Conservation (phyloP, 208 protist genomes). For the Phytomonas francai region DNA sequence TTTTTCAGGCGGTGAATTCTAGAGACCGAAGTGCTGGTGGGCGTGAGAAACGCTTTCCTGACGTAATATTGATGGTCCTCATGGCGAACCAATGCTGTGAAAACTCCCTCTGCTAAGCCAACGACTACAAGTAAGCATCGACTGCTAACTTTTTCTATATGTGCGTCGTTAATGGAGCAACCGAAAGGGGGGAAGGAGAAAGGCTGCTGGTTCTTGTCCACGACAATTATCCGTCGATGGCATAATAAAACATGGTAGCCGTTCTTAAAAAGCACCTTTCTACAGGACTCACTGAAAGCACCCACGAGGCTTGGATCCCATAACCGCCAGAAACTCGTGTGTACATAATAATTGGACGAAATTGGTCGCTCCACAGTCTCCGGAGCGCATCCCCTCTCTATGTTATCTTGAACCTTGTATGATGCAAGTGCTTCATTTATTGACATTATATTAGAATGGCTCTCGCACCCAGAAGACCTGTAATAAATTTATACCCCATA, state of each 20-base stretch:
- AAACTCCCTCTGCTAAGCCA: conserved; percentile 41
- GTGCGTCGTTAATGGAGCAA: conserved; percentile 34
- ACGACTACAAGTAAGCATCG: conserved; percentile 35
- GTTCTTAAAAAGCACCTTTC: conserved; percentile 13
- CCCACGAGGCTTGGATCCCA: neutral
- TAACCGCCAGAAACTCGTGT: neutral
- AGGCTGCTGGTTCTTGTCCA: conserved; percentile 22
- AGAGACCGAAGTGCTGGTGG: conserved; percentile 22
- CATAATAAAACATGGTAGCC: conserved; percentile 39
- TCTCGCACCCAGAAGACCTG: neutral
- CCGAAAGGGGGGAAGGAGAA: conserved; percentile 60
- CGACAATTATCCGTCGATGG: conserved; percentile 35
- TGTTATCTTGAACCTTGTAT: conserved; percentile 7
- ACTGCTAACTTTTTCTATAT: conserved; percentile 28
- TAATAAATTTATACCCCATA: neutral
- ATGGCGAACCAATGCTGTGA: conserved; percentile 27
- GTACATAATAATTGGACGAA: conserved; percentile 1
- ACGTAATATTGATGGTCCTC: conserved; percentile 10
- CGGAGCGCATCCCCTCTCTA: neutral
- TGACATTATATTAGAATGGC: conserved; percentile 11
- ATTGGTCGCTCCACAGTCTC: neutral
- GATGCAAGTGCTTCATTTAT: conserved; percentile 14
- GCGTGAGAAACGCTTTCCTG: conserved; percentile 18
- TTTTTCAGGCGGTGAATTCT: conserved; percentile 38
- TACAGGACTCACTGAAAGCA: conserved; percentile 3